Base-by-base conservation (phyloP, 2,329 filamentous ascomycete species). In the Fusarium tjaetaba region DNA sequence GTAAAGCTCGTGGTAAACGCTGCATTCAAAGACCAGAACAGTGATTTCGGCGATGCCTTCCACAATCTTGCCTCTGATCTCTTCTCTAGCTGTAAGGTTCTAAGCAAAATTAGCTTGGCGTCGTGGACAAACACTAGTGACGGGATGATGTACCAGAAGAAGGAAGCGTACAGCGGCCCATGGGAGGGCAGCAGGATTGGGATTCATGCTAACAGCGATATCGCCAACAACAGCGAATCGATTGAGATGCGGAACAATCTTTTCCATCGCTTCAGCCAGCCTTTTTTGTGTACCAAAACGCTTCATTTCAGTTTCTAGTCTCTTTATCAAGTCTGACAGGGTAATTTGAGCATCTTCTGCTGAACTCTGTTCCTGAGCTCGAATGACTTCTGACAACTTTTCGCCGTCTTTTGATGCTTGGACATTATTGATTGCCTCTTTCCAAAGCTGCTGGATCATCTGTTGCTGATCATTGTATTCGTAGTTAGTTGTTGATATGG, bases 11-110 rank as follows among this genome's bases (percentile, higher is more conserved):
- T 45, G 38, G 11, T 64, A 64, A 11, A 64, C 18, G 3, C 38
- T 38, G 30, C 56, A 64, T 6, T 64, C 56, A 5, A 61, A 64
- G 14, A 61, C 24, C 3, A 61, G 57, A 11, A 51, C 11, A 2
- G 56, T 32, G 7, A 64, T 51, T 38, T 51, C 32, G 3, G 57
- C 45, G 7, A 51, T 43, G 2, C 56, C 61, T 43, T 64, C 30
- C 7, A 45, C 18, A 2, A 61, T 2, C 13, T 61, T 61, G 16
- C 4, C 11, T 5, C 56, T 10, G 1, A 64, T 45, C 1, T 61
- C 56, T 2, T 43, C 43, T 1, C 56, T 18, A 18, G 45, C 56
- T 0, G 61, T 61, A 6, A 64, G 20, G 26, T 26, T 26, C 26
- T 26, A 6, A 26, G 26, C 26, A 26, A 26, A 26, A 6, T 26